These are phyloP conservation scores for Paecilomyces variotii DNA, from an alignment of 2,329 filamentous ascomycete genomes.

Conservation along the genomic window DNA sequence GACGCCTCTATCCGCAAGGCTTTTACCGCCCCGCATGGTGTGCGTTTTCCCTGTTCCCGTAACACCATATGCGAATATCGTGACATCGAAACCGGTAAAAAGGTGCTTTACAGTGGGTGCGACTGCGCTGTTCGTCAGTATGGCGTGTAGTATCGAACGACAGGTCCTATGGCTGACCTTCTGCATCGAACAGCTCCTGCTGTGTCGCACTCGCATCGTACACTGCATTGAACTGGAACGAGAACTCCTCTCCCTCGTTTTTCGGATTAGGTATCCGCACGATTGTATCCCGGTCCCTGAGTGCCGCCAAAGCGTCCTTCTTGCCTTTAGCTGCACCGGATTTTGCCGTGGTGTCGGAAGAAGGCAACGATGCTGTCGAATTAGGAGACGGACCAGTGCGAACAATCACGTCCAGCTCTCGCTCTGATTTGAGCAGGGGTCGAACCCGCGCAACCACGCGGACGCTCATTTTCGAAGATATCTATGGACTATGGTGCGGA, in stretches of 20 bases:
- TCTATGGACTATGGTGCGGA: neutral
- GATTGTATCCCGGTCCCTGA: conserved; percentile 53
- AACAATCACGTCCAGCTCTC: conserved; percentile 82
- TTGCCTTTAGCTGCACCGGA: conserved; percentile 15
- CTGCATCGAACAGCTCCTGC: conserved; percentile 78
- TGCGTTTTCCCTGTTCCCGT: conserved; percentile 93
- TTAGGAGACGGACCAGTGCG: conserved; percentile 46
- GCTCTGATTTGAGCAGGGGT: conserved; percentile 76
- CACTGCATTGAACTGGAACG: conserved; percentile 89
- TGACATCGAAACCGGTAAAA: conserved; percentile 76
- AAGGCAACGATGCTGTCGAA: conserved; percentile 6
- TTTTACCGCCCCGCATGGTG: conserved; percentile 88
- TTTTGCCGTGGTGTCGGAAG: neutral
- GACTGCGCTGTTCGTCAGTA: conserved; percentile 48
- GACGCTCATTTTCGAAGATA: conserved; percentile 43
- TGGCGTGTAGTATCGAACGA: conserved; percentile 1
- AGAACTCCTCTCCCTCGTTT: conserved; percentile 83
- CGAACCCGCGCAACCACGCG: conserved; percentile 86
- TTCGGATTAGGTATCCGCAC: conserved; percentile 91
- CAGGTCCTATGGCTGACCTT: conserved; percentile 52
- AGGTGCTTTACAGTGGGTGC: conserved; percentile 83
- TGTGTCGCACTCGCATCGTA: conserved; percentile 76
- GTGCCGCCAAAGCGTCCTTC: conserved; percentile 17
- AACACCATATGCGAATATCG: conserved; percentile 86
- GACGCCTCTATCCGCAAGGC: conserved; percentile 74